Conservation (phyloP, 1,284 basidiomycete genomes). For the Peniophora sp. region DNA sequence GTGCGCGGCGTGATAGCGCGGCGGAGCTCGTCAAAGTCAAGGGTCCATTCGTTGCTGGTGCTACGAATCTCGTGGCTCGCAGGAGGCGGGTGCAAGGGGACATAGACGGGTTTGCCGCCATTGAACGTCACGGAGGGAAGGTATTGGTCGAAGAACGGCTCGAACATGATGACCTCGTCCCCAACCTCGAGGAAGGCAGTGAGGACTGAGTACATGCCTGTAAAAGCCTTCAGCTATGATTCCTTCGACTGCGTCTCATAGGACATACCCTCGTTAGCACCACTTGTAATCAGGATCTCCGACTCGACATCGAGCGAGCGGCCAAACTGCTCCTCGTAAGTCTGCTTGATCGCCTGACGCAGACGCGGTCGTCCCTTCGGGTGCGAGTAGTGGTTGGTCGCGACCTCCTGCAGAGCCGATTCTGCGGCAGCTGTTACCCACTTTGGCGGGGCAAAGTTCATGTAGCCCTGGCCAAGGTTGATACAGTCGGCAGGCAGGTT, state of each 20-base stretch:
- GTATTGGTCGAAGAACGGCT: conserved; percentile 98
- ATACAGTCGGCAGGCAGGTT: conserved; percentile 84
- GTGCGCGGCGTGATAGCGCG: conserved; percentile 79
- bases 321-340: conserved; percentile 68
- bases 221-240: conserved; percentile 1
- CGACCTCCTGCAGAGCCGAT: conserved; percentile 59
- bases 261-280: conserved; percentile 83
- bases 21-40: conserved; percentile 83
- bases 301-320: conserved; percentile 76
- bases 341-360: conserved; percentile 75
- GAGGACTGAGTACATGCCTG: conserved; percentile 88
- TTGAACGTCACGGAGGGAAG: conserved; percentile 89
- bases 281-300: conserved; percentile 92
- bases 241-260: not conserved
- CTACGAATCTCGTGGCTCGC: conserved; percentile 31
- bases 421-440: conserved; percentile 80
- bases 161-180: conserved; percentile 98
- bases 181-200: conserved; percentile 82
- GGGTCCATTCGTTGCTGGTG: conserved; percentile 77
- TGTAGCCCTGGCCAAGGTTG: conserved; percentile 92
- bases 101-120: conserved; percentile 87
- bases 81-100: conserved; percentile 84
- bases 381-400: conserved; percentile 85
- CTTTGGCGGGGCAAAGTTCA: conserved; percentile 83
- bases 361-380: conserved; percentile 83